Evolutionary conservation across 2,329 filamentous ascomycete genomes (phyloP), one percentile per base, ranked within the genome.

Genomic region (Clarireedia sp.): DNA sequence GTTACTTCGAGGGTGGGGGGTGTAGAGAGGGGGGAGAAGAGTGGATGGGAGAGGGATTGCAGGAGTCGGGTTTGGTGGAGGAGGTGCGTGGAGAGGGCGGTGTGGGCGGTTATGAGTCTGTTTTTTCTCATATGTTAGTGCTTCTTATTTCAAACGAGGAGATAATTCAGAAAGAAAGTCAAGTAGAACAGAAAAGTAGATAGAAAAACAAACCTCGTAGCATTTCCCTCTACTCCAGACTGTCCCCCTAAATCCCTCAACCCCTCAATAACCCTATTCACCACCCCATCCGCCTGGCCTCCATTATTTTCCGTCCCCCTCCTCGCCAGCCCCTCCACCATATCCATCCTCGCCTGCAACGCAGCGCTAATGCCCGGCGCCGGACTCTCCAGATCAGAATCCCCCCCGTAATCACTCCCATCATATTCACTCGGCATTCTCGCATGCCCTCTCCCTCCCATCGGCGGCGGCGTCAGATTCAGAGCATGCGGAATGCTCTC

Each of bases 81-180:
- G 45, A 92, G 75, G 66, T 94, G 86, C 19, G 86, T 86, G 47
- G 87, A 84, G 48, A 90, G 74, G 14, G 87, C 86, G 26, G 85
- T 82, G 69, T 90, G 86, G 36, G 87, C 84, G 44, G 86, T 90
- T 67, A 88, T 87, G 60, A 90, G 74, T 66, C 86, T 90, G 64
- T 26, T 17, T 1, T 17, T 41, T 8, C 4, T 23, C 10, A 44
- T 23, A 29, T 38, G 44, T 64, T 48, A 63, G 59, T 7, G 3
- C 7, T 44, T 16, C 19, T 21, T 44, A 44, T 23, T 3, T 24
- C 5, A 6, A 21, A 21, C 17, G 12, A 23, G 41, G n/a, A 14
- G 9, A 44, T 10, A 24, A 16, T 19, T 2, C 3, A n/a, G 2
- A 8, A 2, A 46, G 29, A 5, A 17, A 36, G 21, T 26, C 1